Evolutionary conservation across 2,329 filamentous ascomycete genomes (phyloP), one percentile per base, ranked within the genome.

Genomic region (Aspergillus sp.): DNA sequence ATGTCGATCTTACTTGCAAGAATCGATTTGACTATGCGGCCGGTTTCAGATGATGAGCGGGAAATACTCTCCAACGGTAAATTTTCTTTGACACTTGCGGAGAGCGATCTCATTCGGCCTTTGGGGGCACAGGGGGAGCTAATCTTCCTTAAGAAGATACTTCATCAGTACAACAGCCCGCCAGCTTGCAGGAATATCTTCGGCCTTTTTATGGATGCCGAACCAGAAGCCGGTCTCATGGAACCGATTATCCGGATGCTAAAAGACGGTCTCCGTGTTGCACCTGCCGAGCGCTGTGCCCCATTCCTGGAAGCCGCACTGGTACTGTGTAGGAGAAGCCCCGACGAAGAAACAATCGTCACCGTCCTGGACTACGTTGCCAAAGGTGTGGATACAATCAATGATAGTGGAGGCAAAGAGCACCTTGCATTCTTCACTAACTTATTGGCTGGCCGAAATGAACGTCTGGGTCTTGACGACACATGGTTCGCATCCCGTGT

Each of bases 131-230:
- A 69, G n/a, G 66, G 65, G 14, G 71, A 74, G 37, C 59, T 78
- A 35, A 52, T 71, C 12, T 41, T 77, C 52, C 70, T 88, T 23
- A 85, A 86, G 67, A 90, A 89, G 68, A 77, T 92, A 24, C 77
- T 92, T 27, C 77, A 78, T 19, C 79, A 89, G 49, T 82, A 87
- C 61, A 83, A 87, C 66, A 86, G 85, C 54, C 71, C 73, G 0
- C 61, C 68, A 2, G 77, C 78, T 2, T 85, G 83, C 2, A 77
- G 82, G 50, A 75, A 73, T 12, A 88, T 92, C 52, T 69, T 92
- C 49, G 73, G 73, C 39, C 76, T 80, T 3, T 77, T 91, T 37
- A 73, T 90, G 43, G 72, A 76, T n/a, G 70, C 82, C 19, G 80
- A 82, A 55, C 71, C 76, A 0, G 65, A 75, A 6, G 79, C 86